Evolutionary conservation across 1,284 basidiomycete species (phyloP), one percentile per base, ranked within the genome.

Genomic region (Trichosporon sp.): DNA sequence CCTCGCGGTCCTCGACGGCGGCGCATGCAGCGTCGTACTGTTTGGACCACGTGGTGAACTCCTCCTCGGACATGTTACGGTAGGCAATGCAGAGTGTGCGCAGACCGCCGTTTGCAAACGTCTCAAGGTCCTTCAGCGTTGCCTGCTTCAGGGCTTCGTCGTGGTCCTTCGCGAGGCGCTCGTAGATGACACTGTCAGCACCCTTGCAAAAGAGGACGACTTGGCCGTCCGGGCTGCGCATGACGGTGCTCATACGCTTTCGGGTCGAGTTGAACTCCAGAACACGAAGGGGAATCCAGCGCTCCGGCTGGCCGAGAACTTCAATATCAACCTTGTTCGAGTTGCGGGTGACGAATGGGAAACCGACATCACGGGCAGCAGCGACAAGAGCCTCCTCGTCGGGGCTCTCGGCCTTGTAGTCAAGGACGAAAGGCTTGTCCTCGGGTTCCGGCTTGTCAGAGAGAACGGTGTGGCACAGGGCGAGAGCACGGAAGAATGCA

Each of bases 151-250:
- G 79, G 68, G 78, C 86, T 12, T 87, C 86, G 77, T 96, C 91
- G 78, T 94, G 93, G 76, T 92, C 88, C 37, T 86, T 83, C 19
- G 88, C 87, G 1, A 99, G 87, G 11, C 96, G 90, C 77, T 91
- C 90, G 80, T 96, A 96, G 78, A 98, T 92, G 77, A 98, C 94
- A 76, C 90, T 93, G 83, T 98, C 96, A 8, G 96, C 96, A n/a
- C 96, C 96, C 84, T 98, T 98, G 87, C 91, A 93, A 81, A 96
- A 96, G 76, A 98, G 85, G 16, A 94, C 85, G 72, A 98, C 86
- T 77, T 87, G 87, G 19, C 93, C 92, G 71, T 94, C 91, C 0
- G 94, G 91, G 71, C 89, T 88, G 59, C 94, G 91, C 56, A 94
- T 90, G 73, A 98, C 86, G 59, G 92, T 91, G 79, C 92, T 94